phyloP scores from a whole-genome alignment of 495 filamentous ascomycete species.

The Podospora comata region DNA sequence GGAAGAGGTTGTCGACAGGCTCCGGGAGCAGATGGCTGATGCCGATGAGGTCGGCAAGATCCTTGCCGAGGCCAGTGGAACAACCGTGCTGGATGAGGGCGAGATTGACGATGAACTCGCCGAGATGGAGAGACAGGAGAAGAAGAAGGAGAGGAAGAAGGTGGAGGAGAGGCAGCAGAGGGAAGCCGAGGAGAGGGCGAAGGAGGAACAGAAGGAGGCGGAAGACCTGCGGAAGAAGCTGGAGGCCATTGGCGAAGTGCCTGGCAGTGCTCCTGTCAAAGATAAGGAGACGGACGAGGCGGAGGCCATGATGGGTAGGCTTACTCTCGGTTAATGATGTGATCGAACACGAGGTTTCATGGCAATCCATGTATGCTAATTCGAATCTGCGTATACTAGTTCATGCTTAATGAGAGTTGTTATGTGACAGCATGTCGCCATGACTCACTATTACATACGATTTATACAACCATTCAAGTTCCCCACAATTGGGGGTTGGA shows the following conservation, averaged over 20 bases:
- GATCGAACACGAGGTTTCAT: constrained; percentile 14
- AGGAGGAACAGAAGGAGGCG: constrained; percentile 29
- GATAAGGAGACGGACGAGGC: constrained; percentile 18
- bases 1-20: constrained; percentile 66
- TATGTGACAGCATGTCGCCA: neutral
- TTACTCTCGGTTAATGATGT: constrained; percentile 35
- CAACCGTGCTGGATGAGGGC: constrained; percentile 64
- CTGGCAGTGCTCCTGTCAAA: constrained; percentile 21
- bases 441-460: neutral
- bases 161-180: constrained; percentile 30
- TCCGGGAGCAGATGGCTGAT: constrained; percentile 76
- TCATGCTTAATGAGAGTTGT: neutral
- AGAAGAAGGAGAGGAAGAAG: constrained; percentile 52
- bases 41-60: constrained; percentile 79
- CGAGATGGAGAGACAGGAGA: constrained; percentile 66
- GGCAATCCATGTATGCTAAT: constrained; percentile 7
- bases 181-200: constrained; percentile 22
- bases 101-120: constrained; percentile 90
- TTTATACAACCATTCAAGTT: neutral
- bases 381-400: neutral
- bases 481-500: neutral
- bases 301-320: constrained; percentile 33
- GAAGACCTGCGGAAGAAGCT: constrained; percentile 33
- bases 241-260: constrained; percentile 40
- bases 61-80: constrained; percentile 56